Evolutionary conservation across 2,329 filamentous ascomycete species (phyloP), one percentile per base, ranked within the genome.

Genomic region (Fonsecaea multimorphosa): DNA sequence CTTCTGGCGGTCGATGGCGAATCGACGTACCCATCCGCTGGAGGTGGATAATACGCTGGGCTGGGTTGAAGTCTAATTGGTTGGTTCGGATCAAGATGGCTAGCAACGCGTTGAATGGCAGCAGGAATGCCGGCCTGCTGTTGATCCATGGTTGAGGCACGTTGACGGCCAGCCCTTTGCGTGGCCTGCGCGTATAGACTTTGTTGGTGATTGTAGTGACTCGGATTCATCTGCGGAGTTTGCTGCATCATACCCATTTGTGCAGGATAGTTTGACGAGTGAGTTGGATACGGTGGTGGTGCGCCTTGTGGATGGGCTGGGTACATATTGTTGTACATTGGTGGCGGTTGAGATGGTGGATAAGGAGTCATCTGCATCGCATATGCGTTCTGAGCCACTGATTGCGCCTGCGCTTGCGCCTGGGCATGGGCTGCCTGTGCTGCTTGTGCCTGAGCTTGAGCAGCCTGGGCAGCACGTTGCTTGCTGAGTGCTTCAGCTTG

Each of bases 121-220:
- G 91, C 89, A 4, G 95, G 95, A 65, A 99, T 97, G 1, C 94
- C 94, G 69, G 91, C 93, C 74, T 93, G 91, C 74, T 96, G 92
- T 76, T 95, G 92, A 74, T 98, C 95, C 90, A 98, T 96, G 2
- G 95, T 99, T 52, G 93, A 95, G 46, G 95, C 93, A 67, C 95
- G 88, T 79, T 97, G 94, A 61, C 95, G 87, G 52, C 90, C 90
- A 53, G 89, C 89, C 70, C 92, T 86, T 72, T 92, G 87, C 59
- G 88, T 90, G 65, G 91, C 88, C 79, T 94, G 91, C 53, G 87
- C 85, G 72, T 90, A 91, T 44, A 91, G 81, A 72, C 86, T 90
- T 69, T 92, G 92, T 60, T 92, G 91, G 72, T 90, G 83, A 70
- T 74, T 84, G 74, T 92, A 92, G 70, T 90, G 89, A 2, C 83